Percentiles rank a stretch among this genome's conserved stretches.
Conservation (phyloP, 306 rosid genomes). For the Prunus padus region DNA sequence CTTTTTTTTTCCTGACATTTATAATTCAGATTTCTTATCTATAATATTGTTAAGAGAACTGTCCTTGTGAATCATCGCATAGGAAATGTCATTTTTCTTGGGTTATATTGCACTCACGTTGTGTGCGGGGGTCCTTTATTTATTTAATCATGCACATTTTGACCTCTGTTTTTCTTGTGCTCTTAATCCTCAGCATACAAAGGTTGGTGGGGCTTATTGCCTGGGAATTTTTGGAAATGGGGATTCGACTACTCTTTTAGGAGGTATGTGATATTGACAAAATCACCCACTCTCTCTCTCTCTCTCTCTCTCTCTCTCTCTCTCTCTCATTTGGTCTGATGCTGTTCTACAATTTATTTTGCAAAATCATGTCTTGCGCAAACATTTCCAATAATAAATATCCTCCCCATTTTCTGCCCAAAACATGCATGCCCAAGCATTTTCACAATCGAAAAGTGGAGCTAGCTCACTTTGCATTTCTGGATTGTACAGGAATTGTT, state of each 20-base stretch:
- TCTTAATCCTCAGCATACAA: constrained; percentile 39
- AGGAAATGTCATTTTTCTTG: background rate
- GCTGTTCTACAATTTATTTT: background rate
- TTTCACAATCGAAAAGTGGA: background rate
- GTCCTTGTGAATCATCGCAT: background rate
- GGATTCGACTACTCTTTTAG: constrained; percentile 51
- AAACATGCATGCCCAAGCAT: background rate
- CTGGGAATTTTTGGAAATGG: constrained; percentile 47
- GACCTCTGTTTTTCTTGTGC: constrained; percentile 1
- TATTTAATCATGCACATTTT: background rate
- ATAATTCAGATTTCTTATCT: background rate
- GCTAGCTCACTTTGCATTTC: constrained; percentile 14
- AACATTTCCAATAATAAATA: background rate
- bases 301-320: constrained; percentile 3
- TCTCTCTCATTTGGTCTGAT: background rate
- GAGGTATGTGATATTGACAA: constrained; percentile 30
- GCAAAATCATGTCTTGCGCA: background rate
- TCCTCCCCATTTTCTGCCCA: background rate
- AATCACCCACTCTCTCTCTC: background rate
- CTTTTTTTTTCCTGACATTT: background rate
- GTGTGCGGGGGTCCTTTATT: background rate
- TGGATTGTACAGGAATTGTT: constrained; percentile 40
- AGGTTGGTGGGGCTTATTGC: constrained; percentile 52
- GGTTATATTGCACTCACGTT: background rate
- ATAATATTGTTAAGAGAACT: background rate